Conservation (phyloP, 495 filamentous ascomycete genomes). For the Niebla homalea region DNA sequence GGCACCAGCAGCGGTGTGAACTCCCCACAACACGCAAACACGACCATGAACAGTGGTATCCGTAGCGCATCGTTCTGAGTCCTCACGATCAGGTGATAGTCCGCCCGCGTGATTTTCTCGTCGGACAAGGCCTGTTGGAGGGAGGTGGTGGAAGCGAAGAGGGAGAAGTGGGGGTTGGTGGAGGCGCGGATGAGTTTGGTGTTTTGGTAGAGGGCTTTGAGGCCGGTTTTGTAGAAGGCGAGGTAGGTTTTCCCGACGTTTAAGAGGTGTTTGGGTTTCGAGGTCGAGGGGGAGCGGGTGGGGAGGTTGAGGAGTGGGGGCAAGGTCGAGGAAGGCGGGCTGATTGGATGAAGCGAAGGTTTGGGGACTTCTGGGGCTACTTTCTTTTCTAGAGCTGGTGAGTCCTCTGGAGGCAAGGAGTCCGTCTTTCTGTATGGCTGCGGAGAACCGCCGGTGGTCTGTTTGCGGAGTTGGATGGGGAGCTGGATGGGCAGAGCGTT, state of each 20-base stretch:
- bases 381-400: neutral
- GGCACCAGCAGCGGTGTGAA: conserved; percentile 67
- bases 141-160: conserved; percentile 22
- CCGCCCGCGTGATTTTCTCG: conserved; percentile 37
- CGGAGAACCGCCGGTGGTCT: neutral
- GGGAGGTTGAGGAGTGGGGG: conserved; percentile 13
- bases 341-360: conserved; percentile 1
- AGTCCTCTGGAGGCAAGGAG: neutral
- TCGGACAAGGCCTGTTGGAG: conserved; percentile 19
- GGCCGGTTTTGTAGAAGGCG: conserved; percentile 76
- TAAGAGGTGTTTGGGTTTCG: conserved; percentile 20
- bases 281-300: neutral
- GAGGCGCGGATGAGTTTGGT: conserved; percentile 24
- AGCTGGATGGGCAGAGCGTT: neutral
- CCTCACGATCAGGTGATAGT: conserved; percentile 54
- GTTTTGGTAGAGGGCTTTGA: conserved; percentile 54
- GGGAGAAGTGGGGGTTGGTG: conserved; percentile 26
- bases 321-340: conserved; percentile 11
- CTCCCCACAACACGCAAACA: conserved; percentile 69
- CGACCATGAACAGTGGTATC: conserved; percentile 60
- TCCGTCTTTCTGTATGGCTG: neutral
- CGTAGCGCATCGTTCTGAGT: conserved; percentile 53
- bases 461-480: neutral
- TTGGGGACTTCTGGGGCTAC: neutral
- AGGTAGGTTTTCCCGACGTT: conserved; percentile 34